Percentiles rank a stretch among this genome's conserved stretches.
Conservation (phyloP, 257 asterid genomes). For the Handroanthus guayacan region DNA sequence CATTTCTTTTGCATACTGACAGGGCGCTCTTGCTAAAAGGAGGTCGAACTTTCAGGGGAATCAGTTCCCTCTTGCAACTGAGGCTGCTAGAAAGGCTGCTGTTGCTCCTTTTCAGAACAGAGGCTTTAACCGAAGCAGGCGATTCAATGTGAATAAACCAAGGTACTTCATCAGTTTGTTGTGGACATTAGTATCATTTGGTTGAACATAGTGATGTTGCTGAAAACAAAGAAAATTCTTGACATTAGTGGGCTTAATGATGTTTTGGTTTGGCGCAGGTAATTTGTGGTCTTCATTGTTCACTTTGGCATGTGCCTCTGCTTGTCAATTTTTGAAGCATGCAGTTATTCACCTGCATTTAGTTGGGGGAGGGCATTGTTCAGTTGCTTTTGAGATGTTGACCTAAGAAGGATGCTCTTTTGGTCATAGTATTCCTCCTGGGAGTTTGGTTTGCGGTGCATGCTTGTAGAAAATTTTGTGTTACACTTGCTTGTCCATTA, state of each 20-base stretch:
- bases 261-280: slow-evolving; percentile 58
- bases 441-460: slow-evolving; percentile 39
- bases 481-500: slow-evolving; percentile 28
- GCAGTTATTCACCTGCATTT: slow-evolving; percentile 35
- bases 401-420: slow-evolving; percentile 27
- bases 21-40: slow-evolving; percentile 87
- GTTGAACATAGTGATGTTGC: background rate
- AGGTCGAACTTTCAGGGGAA: slow-evolving; percentile 80
- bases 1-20: slow-evolving; percentile 25
- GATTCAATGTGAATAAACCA: slow-evolving; percentile 57
- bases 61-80: slow-evolving; percentile 73
- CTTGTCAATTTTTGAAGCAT: slow-evolving; percentile 43
- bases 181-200: background rate
- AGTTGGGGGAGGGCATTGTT: slow-evolving; percentile 35
- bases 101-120: slow-evolving; percentile 67
- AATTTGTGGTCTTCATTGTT: slow-evolving; percentile 56
- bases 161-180: slow-evolving; percentile 52
- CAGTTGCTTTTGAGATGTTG: slow-evolving; percentile 33
- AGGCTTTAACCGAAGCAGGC: slow-evolving; percentile 55
- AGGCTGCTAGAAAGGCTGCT: slow-evolving; percentile 84
- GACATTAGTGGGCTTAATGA: background rate
- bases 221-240: slow-evolving; percentile 1
- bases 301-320: slow-evolving; percentile 48
- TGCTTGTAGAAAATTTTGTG: slow-evolving; percentile 30
- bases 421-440: slow-evolving; percentile 26